Percentiles rank a stretch among this genome's conserved stretches.
These are phyloP conservation scores for Annona squamosa DNA, from an alignment of 164 flowering plant genomes.

Conservation along the genomic window DNA sequence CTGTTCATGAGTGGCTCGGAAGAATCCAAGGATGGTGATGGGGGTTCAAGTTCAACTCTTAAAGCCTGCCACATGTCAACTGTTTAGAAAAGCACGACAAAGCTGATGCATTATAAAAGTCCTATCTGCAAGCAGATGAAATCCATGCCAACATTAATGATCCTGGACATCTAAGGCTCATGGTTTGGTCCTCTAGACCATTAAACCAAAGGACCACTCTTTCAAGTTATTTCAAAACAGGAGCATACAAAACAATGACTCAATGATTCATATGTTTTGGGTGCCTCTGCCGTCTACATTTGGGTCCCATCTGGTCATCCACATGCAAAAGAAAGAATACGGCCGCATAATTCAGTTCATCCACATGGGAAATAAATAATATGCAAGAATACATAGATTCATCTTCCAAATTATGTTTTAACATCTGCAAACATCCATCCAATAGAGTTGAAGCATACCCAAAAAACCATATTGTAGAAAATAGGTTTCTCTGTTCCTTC, in stretches of 20 bases:
- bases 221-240: neutral
- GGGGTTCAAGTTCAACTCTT: slow-evolving; percentile 59
- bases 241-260: neutral
- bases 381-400: no score
- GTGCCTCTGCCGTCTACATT: neutral
- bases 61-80: slow-evolving; percentile 48
- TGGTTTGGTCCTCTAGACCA: neutral
- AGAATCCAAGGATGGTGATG: slow-evolving; percentile 49
- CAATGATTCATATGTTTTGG: neutral
- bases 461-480: no score
- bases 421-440: no score
- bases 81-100: neutral
- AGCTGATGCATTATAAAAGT: neutral
- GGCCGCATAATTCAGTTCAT: no score
- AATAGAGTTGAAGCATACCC: no score
- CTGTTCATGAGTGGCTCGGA: slow-evolving; percentile 86
- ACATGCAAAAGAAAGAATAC: neutral
- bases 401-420: no score
- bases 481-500: no score
- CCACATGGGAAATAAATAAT: no score
- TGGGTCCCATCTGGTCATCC: neutral
- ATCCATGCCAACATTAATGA: neutral
- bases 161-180: neutral
- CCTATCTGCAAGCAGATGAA: neutral
- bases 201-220: neutral